phyloP scores from a whole-genome alignment of 2,329 filamentous ascomycete genomes.

The Sclerotinia borealis region DNA sequence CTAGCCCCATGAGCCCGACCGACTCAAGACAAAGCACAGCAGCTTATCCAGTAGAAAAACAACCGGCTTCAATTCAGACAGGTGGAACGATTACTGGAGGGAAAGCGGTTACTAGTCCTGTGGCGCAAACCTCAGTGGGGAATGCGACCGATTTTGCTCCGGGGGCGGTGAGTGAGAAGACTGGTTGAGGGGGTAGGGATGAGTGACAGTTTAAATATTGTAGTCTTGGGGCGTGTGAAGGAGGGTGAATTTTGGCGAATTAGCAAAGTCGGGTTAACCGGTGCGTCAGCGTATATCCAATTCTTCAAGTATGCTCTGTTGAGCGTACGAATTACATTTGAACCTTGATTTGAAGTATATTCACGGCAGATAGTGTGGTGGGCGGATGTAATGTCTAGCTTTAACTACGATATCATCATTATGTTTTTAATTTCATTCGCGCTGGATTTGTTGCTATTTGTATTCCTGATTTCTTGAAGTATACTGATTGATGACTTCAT shows the following conservation, averaged over 20 bases:
- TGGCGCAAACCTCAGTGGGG: neutral
- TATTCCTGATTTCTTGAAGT: neutral
- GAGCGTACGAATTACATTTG: neutral
- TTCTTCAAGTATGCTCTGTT: neutral
- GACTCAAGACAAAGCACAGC: slow-evolving; percentile 15
- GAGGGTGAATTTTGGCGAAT: neutral
- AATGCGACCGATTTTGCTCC: neutral
- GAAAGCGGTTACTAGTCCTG: slow-evolving; percentile 25
- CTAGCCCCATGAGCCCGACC: slow-evolving; percentile 22
- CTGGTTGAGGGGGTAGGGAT: neutral
- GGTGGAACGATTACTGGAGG: slow-evolving; percentile 21
- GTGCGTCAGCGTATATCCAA: neutral
- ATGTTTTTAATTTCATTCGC: no score
- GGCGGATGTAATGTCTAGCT: neutral
- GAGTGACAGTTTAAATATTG: neutral
- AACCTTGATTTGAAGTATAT: neutral
- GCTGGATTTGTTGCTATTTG: neutral
- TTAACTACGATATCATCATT: neutral
- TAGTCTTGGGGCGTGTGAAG: neutral
- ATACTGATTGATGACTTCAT: neutral
- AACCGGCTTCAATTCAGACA: slow-evolving; percentile 25
- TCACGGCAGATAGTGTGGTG: neutral
- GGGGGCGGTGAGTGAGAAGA: neutral
- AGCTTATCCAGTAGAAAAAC: slow-evolving; percentile 16
- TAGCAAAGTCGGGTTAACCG: neutral